Conservation (phyloP, 139 green algal genomes). For the Penium margaritaceum region DNA sequence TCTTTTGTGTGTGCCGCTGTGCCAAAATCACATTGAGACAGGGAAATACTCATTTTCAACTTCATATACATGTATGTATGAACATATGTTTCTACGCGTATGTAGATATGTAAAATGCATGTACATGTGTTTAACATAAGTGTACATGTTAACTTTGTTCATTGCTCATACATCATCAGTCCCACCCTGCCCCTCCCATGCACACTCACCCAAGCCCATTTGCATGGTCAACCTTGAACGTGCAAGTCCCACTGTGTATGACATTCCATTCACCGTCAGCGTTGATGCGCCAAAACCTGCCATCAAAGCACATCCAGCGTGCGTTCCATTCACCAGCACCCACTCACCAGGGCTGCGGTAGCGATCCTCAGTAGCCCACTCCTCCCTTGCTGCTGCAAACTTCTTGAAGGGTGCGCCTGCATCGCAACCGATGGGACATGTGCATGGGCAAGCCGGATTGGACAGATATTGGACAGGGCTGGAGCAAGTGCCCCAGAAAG, state of each 20-base stretch:
- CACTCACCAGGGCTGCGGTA: slow-evolving; percentile 51
- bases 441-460: neutral
- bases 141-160: too few species aligned
- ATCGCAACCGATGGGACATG: neutral
- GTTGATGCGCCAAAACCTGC: neutral
- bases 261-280: too few species aligned
- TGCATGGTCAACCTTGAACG: neutral
- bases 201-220: too few species aligned
- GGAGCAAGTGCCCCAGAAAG: too few species aligned
- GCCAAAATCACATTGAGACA: too few species aligned
- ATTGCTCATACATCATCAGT: neutral
- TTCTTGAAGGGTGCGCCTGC: slow-evolving; percentile 45
- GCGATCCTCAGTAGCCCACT: slow-evolving; percentile 53
- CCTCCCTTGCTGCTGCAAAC: slow-evolving; percentile 39
- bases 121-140: too few species aligned
- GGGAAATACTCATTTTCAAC: too few species aligned
- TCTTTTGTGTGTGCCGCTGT: too few species aligned
- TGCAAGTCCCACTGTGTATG: neutral
- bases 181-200: neutral
- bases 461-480: too few species aligned
- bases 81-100: too few species aligned
- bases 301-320: neutral
- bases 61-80: too few species aligned
- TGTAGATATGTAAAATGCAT: too few species aligned
- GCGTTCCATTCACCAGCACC: neutral